These are phyloP conservation scores for Sporothrix pallida DNA, from an alignment of 2,329 filamentous ascomycete species.

Conservation along the genomic window DNA sequence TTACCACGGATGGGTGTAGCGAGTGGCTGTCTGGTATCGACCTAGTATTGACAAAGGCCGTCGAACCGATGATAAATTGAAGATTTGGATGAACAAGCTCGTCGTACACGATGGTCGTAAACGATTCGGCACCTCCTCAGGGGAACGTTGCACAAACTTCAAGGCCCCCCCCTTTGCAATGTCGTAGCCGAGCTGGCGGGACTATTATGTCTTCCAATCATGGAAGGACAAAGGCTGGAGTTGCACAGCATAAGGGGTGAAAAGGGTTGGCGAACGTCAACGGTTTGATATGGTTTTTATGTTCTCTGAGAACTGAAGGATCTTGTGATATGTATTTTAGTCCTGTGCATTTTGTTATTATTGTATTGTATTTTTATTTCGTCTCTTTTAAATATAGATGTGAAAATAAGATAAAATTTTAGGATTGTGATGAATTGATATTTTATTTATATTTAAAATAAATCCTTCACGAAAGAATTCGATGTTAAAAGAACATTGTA, in stretches of 20 bases:
- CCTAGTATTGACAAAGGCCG: background rate
- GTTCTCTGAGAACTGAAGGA: too few species aligned
- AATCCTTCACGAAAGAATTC: too few species aligned
- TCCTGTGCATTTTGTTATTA: background rate
- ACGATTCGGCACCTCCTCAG: constrained; percentile 21
- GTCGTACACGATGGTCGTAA: background rate
- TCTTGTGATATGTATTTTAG: too few species aligned
- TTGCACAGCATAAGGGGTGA: background rate
- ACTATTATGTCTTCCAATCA: background rate
- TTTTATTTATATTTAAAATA: too few species aligned
- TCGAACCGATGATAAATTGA: background rate
- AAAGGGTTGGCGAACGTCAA: background rate
- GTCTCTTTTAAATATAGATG: too few species aligned
- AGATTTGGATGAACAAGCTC: background rate
- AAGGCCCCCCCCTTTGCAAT: background rate
- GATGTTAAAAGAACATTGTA: too few species aligned
- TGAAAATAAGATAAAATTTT: too few species aligned
- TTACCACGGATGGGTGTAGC: background rate
- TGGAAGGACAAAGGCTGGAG: background rate
- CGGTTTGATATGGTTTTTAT: background rate
- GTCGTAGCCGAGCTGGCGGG: constrained; percentile 15
- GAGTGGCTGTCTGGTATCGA: constrained; percentile 16
- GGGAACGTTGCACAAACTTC: background rate
- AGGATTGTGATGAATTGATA: too few species aligned
- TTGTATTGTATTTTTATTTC: background rate